Base-by-base conservation (phyloP, 225 moss, liverwort and hornwort species). In the Pseudisothecium myosuroides region DNA sequence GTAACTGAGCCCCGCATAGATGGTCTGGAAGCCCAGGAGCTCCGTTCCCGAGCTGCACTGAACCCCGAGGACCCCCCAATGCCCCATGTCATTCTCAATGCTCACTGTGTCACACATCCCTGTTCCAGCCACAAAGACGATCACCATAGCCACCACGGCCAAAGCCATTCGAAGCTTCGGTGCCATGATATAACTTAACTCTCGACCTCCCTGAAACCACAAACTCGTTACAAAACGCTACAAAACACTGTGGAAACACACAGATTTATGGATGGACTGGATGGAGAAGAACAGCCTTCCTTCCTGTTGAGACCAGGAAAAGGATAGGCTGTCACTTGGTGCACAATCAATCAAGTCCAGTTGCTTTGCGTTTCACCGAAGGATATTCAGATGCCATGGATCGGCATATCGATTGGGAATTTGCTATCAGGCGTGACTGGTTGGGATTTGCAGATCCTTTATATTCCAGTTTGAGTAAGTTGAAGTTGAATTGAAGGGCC, bases 121-220 rank as follows among this genome's bases (percentile, higher is more conserved):
- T 0, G 0, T 16, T 24, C n/a, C 55, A 37, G 78, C 16, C 15
- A 10, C n/a, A 37, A 56, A 78, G 37, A n/a, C 7, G 0, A 56
- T 16, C 55, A 78, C 54, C 55, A 56, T 10, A 26, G 78, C 78
- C 55, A 55, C 77, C 14, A 5, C 0, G 0, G 36, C 36, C 55
- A 23, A 23, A 26, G n/a, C 24, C 0, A 56, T 26, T n/a, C 0
- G 1, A 56, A 79, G 37, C 55, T 56, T 79, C 0, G 6, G 4
- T 6, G 55, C 78, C 78, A 78, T 56, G 78, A 56, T n/a, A 14
- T 1, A 50, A 20, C 16, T 10, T 0, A 29, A 29, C 47, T 47
- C 74, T 29, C 3, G 0, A 47, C 47, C 74, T 45, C 73, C 28
- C 6, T 14, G n/a, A 17, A 10, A 29, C 11, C 47, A 47, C 41